Evolutionary conservation across 495 filamentous ascomycete genomes (phyloP), one percentile per base, ranked within the genome.

Genomic region (Daldinia childiae): DNA sequence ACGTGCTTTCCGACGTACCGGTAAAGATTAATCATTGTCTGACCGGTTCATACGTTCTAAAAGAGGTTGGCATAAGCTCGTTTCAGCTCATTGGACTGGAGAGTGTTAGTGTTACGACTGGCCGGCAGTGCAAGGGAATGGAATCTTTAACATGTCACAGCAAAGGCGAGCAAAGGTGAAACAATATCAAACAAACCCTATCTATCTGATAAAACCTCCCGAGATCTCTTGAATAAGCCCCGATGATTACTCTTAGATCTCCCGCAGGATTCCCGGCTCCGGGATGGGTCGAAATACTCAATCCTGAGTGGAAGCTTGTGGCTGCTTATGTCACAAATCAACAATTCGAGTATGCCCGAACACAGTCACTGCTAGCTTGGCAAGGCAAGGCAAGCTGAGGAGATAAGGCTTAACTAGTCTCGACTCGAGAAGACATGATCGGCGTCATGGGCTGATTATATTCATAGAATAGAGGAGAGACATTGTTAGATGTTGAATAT

Each of bases 261-360:
- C 50, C 50, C 50, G 50, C 14, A 54, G 50, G 50, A 54, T 54
- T 17, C 50, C 50, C 50, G 50, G 50, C 15, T 17, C 50, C 50
- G 27, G 30, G 50, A 54, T 54, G 5, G 17, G 50, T 30, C 50
- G 1, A 30, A 6, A 17, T 54, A 9, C 26, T 54, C 12, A 15
- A 30, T 30, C 21, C 24, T 54, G 14, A 54, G 24, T 30, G 50
- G 26, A 54, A 30, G 26, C 27, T 14, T 54, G 24, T 54, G 50
- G 50, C 50, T 30, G 50, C 50, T 54, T 54, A 54, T 54, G 26
- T 54, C 50, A 54, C 50, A 15, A 3, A 54, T 54, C 12, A 8
- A n/a, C 50, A 17, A 30, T 26, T 26, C 14, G 50, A 54, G 50
- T 7, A 12, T 54, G 50, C 14, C 50, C 26, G 50, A 54, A 11